Evolutionary conservation across 805 yeast genomes (phyloP), one percentile per base, ranked within the genome.

Genomic region (Zygotorulaspora danielsina): DNA sequence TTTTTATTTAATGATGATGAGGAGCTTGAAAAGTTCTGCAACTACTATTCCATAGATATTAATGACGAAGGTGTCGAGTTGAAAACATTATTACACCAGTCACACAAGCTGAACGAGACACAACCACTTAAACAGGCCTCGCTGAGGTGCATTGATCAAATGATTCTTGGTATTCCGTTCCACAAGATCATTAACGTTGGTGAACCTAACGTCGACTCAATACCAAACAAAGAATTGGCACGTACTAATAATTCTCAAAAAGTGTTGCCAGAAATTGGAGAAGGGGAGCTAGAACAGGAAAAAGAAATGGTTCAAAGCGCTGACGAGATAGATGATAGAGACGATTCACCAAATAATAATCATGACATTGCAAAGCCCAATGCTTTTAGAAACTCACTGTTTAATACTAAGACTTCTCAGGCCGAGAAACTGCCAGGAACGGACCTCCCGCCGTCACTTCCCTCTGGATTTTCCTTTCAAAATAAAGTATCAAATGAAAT

Each of bases 1-100:
- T 67, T 93, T 15, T 83, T 87, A 0, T 90, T 84, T 57, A 88
- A 85, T 51, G 60, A 72, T n/a, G 51, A 62, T 0, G 72, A 70
- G 0, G 78, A 79, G 36, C 53, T 84, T 10, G 39, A 64, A 2
- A 67, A 63, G 21, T 84, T 86, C 51, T 79, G 85, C 33, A 59
- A 70, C 1, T 73, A 84, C 51, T 87, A 82, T 56, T 80, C 77
- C 2, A 65, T 87, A 19, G 76, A 72, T 12, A 28, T 46, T 1
- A 32, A 42, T 1, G 67, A 66, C 10, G 59, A 65, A 25, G 71
- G 67, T 13, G 63, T 78, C 9, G 76, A 75, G 34, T 45, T 79
- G 6, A 57, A 69, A 2, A 55, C 76, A 0, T 55, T 74, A 29
- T 57, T 64, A 9, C 64, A 67, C 30, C 50, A 53, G 7, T 67